Evolutionary conservation across 2,329 filamentous ascomycete genomes (phyloP).

Genomic region (Cordyceps cicadae): DNA sequence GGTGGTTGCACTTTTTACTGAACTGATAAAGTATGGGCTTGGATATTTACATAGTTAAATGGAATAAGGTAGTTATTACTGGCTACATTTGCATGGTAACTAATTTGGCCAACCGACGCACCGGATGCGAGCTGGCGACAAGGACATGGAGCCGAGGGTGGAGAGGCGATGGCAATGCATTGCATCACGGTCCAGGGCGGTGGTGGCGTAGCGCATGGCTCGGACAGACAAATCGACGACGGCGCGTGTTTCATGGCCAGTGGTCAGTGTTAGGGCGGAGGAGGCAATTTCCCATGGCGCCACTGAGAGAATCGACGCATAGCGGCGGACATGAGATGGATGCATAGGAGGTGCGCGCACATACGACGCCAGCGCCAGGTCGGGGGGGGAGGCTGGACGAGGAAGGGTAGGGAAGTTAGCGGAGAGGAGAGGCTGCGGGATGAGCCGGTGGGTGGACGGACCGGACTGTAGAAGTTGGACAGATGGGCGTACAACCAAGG

Average conservation of each 20-base stretch:
- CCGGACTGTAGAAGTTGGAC: neutral
- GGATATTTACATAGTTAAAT: neutral
- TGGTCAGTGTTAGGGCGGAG: too few species aligned
- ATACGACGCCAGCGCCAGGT: neutral
- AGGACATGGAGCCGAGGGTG: neutral
- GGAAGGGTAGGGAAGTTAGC: neutral
- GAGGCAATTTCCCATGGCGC: conserved; percentile 10
- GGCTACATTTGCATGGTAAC: neutral
- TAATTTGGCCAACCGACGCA: neutral
- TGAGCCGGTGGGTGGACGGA: neutral
- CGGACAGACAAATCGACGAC: conserved; percentile 3
- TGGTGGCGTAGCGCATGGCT: neutral
- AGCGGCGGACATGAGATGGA: neutral
- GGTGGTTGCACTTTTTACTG: too few species aligned
- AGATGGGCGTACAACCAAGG: too few species aligned
- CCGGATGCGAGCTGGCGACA: neutral
- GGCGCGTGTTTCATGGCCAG: neutral
- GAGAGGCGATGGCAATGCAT: neutral
- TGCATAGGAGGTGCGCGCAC: neutral
- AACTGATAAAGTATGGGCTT: too few species aligned
- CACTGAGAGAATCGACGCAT: conserved; percentile 6
- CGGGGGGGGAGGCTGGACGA: neutral
- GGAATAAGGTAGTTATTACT: neutral
- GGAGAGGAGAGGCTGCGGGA: neutral
- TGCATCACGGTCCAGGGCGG: neutral